Evolutionary conservation across 208 protist species (phyloP).

Genomic region (Leishmania mexicana): DNA sequence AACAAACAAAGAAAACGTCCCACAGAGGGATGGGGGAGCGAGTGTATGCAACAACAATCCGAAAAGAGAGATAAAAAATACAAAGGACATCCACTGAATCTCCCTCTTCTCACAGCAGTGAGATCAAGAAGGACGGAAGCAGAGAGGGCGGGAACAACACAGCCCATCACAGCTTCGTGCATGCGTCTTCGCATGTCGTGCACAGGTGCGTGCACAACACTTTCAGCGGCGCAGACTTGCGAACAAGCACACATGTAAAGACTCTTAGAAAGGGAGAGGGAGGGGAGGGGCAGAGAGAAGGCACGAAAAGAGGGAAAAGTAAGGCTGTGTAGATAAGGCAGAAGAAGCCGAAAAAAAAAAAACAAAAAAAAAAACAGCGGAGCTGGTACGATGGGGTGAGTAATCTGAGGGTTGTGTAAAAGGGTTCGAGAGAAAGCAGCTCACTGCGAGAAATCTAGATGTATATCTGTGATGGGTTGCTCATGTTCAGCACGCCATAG

Average conservation of each 20-base stretch:
- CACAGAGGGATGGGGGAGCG: neutral
- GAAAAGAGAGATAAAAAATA: constrained; percentile 18
- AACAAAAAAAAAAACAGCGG: neutral
- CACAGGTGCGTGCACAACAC: neutral
- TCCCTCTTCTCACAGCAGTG: neutral
- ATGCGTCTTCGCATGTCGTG: neutral
- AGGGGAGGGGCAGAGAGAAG: neutral
- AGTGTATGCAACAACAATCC: neutral
- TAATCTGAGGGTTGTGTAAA: neutral
- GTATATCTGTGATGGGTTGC: neutral
- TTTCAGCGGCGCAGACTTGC: neutral
- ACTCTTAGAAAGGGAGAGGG: neutral
- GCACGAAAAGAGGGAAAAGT: neutral
- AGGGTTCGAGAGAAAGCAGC: neutral
- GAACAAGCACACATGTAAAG: neutral
- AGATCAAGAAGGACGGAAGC: neutral
- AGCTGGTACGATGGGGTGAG: neutral
- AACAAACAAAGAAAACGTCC: neutral
- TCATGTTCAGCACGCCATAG: too few relatives aligned
- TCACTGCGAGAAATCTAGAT: neutral
- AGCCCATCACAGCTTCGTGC: neutral
- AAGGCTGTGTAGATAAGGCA: neutral
- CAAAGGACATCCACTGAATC: neutral
- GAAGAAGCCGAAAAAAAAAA: neutral
- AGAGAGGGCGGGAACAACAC: neutral